Evolutionary conservation across 108 stramenopile genomes (phyloP), one percentile per base, ranked within the genome.

Genomic region (Chaetoceros muelleri): DNA sequence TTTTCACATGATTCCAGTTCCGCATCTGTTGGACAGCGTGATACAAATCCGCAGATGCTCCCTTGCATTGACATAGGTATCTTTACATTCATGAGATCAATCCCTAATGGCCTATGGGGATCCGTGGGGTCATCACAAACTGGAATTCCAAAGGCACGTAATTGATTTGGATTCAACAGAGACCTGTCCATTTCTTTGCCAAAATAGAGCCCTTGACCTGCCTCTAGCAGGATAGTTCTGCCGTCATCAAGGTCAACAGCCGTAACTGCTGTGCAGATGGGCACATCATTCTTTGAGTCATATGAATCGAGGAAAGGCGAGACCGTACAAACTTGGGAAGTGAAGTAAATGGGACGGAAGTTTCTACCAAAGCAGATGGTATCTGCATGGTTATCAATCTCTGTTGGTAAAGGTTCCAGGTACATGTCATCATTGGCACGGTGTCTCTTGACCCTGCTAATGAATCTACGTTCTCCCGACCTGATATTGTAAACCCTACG

Each of bases 91-190:
- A n/a, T n/a, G n/a, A n/a, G n/a, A n/a, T n/a, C n/a, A n/a, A n/a
- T n/a, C n/a, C n/a, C n/a, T n/a, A n/a, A n/a, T n/a, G n/a, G n/a
- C n/a, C n/a, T n/a, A n/a, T n/a, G n/a, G n/a, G n/a, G n/a, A n/a
- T n/a, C n/a, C n/a, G n/a, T n/a, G n/a, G n/a, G n/a, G 24, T 54
- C 40, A 25, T 61, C 62, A 27, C 55, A 57, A 13, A 57, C 58
- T 21, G 46, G 18, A 17, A 10, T 7, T 3, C 24, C 54, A 34
- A 40, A 22, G 8, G 27, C 26, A 31, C 54, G 18, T 54, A 64
- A 44, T 23, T 61, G 53, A 21, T 64, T 64, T 18, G 53, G 53
- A 31, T 64, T 64, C 7, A 53, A 17, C 21, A 64, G 55, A 7
- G 19, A 28, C 13, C 51, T 18, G 8, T 13, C 28, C 31, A 57